Evolutionary conservation across 441 rosid species (phyloP).

Genomic region (Gossypium schwendimanii): DNA sequence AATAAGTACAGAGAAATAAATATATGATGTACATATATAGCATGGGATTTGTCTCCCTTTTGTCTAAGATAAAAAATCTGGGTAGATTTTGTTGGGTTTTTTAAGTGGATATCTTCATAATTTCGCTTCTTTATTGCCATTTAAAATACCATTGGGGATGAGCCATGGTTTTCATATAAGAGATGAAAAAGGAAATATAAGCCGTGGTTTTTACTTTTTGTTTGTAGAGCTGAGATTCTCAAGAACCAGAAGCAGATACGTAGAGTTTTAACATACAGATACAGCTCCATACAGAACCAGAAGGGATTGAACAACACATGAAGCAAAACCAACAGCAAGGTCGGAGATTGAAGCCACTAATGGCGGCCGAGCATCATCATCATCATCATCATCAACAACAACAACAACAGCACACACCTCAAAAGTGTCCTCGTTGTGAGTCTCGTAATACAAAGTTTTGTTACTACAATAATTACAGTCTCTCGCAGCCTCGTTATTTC

Average conservation of each 20-base stretch:
- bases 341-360: conserved; percentile 23
- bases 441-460: conserved; percentile 68
- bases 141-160: background rate
- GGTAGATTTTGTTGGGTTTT: conserved; percentile 17
- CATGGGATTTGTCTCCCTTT: background rate
- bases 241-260: background rate
- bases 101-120: background rate
- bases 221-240: conserved; percentile 7
- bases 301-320: conserved; percentile 11
- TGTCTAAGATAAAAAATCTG: conserved; percentile 16
- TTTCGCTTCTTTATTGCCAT: conserved; percentile 4
- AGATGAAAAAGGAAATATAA: too few species aligned
- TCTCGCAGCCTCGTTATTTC: conserved; percentile 70
- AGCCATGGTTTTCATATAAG: too few species aligned
- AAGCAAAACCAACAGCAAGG: conserved; percentile 24
- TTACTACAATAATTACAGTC: conserved; percentile 71
- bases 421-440: conserved; percentile 63
- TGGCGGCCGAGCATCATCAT: conserved; percentile 19
- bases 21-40: background rate
- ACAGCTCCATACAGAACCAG: conserved; percentile 16
- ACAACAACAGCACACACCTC: conserved; percentile 28
- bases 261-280: conserved; percentile 7
- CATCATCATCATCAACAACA: conserved; percentile 22
- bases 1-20: background rate
- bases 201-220: conserved; percentile 19